Evolutionary conservation across 2,329 filamentous ascomycete genomes (phyloP).

Genomic region (Xylariaceae sp.): DNA sequence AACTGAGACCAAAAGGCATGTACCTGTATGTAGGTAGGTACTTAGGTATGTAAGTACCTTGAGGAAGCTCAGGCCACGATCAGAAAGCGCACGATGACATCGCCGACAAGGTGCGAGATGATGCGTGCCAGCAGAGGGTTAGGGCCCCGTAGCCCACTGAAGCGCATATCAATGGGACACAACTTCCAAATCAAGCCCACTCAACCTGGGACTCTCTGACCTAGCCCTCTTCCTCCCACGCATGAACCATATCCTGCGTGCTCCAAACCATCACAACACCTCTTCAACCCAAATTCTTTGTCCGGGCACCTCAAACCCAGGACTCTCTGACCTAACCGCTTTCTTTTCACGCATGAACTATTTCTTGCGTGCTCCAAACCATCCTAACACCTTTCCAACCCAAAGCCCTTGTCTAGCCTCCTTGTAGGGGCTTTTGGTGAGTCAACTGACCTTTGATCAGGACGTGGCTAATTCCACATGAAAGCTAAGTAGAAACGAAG

Average conservation of each 20-base stretch:
- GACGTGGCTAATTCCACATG: too few relatives aligned
- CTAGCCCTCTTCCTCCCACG: too few relatives aligned
- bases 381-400: too few relatives aligned
- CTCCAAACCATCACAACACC: neutral
- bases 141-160: neutral
- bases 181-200: neutral
- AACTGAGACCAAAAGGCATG: too few relatives aligned
- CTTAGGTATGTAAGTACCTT: neutral
- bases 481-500: too few relatives aligned
- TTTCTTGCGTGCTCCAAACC: neutral
- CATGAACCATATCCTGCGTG: neutral
- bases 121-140: neutral
- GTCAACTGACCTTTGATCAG: too few relatives aligned
- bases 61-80: neutral
- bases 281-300: too few relatives aligned
- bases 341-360: neutral
- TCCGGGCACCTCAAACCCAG: too few relatives aligned
- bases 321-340: too few relatives aligned
- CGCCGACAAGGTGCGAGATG: neutral
- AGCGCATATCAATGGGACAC: neutral
- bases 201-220: too few relatives aligned
- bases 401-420: too few relatives aligned
- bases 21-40: neutral
- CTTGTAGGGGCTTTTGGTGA: too few relatives aligned
- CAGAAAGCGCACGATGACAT: neutral